Conservation (phyloP, 2,329 filamentous ascomycete genomes). For the Nectriaceae sp. region DNA sequence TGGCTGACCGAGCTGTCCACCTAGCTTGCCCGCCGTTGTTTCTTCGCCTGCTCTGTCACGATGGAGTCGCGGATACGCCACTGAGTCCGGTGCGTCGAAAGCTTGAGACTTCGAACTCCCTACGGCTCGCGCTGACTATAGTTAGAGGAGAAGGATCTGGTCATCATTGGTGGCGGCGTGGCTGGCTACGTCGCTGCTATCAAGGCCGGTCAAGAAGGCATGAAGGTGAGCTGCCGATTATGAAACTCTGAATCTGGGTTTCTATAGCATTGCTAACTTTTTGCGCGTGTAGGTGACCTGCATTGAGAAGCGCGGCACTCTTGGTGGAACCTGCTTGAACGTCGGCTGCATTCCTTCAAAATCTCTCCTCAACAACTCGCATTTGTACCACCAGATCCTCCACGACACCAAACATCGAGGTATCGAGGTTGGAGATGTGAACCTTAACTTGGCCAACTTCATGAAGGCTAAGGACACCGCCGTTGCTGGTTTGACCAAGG, state of each 20-base stretch:
- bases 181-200: constrained; percentile 98
- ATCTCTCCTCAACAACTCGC: constrained; percentile 98
- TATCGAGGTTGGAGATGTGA: constrained; percentile 96
- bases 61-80: constrained; percentile 62
- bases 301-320: constrained; percentile 94
- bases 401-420: constrained; percentile 97
- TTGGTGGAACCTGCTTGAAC: constrained; percentile 97
- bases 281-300: constrained; percentile 71
- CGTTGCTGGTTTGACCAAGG: constrained; percentile 87
- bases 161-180: constrained; percentile 97
- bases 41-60: constrained; percentile 47
- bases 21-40: constrained; percentile 52
- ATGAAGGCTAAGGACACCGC: constrained; percentile 99
- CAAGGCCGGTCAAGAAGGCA: constrained; percentile 95
- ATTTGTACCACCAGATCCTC: constrained; percentile 94
- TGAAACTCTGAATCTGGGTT: neutral
- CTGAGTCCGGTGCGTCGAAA: constrained; percentile 57
- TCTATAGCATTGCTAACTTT: constrained; percentile 7
- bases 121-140: neutral
- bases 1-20: constrained; percentile 19
- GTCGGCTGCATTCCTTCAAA: constrained; percentile 99
- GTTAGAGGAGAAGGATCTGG: constrained; percentile 88
- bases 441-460: constrained; percentile 91
- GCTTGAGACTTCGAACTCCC: constrained; percentile 1
- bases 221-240: constrained; percentile 67